Base-by-base conservation (phyloP, 2,329 filamentous ascomycete species). In the Xylaria sp. region DNA sequence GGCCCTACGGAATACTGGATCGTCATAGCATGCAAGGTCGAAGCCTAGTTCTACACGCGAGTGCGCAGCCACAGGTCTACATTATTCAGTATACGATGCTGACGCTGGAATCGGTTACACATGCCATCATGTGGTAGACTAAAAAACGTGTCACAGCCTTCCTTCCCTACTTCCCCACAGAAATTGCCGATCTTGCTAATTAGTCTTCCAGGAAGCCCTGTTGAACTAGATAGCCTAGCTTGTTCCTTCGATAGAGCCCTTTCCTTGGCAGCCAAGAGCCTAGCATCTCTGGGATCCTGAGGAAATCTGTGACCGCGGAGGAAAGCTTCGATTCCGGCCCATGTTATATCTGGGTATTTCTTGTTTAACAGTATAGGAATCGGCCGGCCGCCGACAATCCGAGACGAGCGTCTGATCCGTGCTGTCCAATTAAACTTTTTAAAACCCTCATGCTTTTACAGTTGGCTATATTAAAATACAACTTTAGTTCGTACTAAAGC, bases 151-250 rank as follows among this genome's bases (percentile, higher is more conserved):
- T 60, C 57, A 20, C 57, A 48, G 25, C 57, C 46, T 64, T 7
- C n/a, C n/a, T 10, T 65, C 28, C 7, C 43, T 30, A 20, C 32
- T 39, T 41, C 53, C 30, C 63, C 48, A 60, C 63, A 55, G 30
- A 12, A 30, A 36, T 43, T 67, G 60, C 60, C 56, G 60, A 64
- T 64, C 48, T 32, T 60, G 52, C 52, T 61, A 68, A 65, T 61
- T 61, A 67, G 65, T 65, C 41, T 61, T 6, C 53, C n/a, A n/a
- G 25, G 36, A 20, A 18, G 15, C 18, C 32, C 36, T 57, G 23
- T 48, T 23, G 13, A 64, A 64, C 28, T 46, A 25, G 20, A 25
- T 58, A 28, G 30, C 13, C 25, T 34, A 30, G 39, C 23, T 45
- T 30, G 23, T 57, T 43, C 23, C 36, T 34, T 30, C n/a, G 41